Evolutionary conservation across 1,139 yeast species (phyloP).

Genomic region (Pichia cactophila): DNA sequence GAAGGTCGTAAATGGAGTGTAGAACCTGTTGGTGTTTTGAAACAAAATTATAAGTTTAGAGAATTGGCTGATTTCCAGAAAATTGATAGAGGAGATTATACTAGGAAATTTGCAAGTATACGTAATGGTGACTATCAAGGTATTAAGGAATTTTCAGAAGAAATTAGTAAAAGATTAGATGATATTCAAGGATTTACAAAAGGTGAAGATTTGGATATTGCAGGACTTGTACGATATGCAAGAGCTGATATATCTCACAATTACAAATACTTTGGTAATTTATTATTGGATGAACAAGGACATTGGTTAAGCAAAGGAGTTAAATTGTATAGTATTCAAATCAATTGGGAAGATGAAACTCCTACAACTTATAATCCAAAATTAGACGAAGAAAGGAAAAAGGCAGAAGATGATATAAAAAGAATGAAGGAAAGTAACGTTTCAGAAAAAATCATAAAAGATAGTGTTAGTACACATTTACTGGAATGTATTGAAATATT

Average conservation of each 20-base stretch:
- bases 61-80: constrained; percentile 87
- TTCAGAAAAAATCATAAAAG: constrained; percentile 17
- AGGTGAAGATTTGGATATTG: constrained; percentile 49
- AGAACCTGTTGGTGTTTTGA: constrained; percentile 61
- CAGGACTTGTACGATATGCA: constrained; percentile 85
- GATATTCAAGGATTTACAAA: constrained; percentile 28
- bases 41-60: constrained; percentile 69
- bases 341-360: constrained; percentile 39
- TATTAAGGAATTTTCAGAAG: constrained; percentile 38
- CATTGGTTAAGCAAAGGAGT: constrained; percentile 35
- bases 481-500: constrained; percentile 49
- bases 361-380: constrained; percentile 40
- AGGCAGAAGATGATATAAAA: constrained; percentile 26
- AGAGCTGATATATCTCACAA: constrained; percentile 68
- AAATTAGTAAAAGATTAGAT: constrained; percentile 33
- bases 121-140: constrained; percentile 33
- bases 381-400: constrained; percentile 32
- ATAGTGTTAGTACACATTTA: constrained; percentile 25
- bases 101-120: constrained; percentile 36
- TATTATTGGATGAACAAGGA: constrained; percentile 48
- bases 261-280: constrained; percentile 44
- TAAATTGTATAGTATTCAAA: constrained; percentile 41
- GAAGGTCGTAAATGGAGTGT: constrained; percentile 32
- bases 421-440: constrained; percentile 22
- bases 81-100: constrained; percentile 46